These are phyloP conservation scores for Penicillium hordei DNA, from an alignment of 2,329 filamentous ascomycete genomes.

Conservation along the genomic window DNA sequence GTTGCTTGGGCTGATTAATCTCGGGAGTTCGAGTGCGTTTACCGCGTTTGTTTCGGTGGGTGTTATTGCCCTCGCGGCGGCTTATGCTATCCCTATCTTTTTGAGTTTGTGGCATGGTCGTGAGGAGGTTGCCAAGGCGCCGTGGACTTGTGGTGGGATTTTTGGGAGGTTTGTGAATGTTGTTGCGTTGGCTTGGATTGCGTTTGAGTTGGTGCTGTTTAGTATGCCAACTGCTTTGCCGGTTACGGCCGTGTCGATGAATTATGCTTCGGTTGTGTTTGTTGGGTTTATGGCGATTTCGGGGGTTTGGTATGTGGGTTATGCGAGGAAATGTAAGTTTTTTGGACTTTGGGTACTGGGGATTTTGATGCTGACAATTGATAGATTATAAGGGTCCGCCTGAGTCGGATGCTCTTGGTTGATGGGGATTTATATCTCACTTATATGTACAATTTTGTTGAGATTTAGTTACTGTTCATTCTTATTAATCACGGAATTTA, in stretches of 20 bases:
- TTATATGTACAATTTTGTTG: background rate
- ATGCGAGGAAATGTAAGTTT: slow-evolving; percentile 52
- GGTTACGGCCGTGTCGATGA: slow-evolving; percentile 54
- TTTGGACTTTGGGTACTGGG: background rate
- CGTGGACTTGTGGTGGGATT: slow-evolving; percentile 48
- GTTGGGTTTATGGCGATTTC: slow-evolving; percentile 55
- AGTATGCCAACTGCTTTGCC: slow-evolving; percentile 55
- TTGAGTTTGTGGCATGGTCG: slow-evolving; percentile 52
- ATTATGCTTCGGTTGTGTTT: slow-evolving; percentile 60
- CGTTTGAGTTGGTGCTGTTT: slow-evolving; percentile 56
- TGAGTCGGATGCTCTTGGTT: slow-evolving; percentile 26
- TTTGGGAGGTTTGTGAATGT: slow-evolving; percentile 50
- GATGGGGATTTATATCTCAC: background rate
- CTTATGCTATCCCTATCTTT: slow-evolving; percentile 57
- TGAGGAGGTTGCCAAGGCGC: slow-evolving; percentile 49
- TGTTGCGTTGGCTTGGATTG: slow-evolving; percentile 52
- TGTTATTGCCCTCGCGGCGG: slow-evolving; percentile 57
- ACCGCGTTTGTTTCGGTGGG: slow-evolving; percentile 55
- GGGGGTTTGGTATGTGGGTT: slow-evolving; percentile 52
- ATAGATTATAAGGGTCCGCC: slow-evolving; percentile 38
- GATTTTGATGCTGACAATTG: background rate
- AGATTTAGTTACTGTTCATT: background rate
- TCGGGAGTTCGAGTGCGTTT: slow-evolving; percentile 49
- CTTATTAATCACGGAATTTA: background rate
- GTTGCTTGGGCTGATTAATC: slow-evolving; percentile 52